Evolutionary conservation across 108 stramenopile species (phyloP), one percentile per base, ranked within the genome.

Genomic region (Skeletonema grethae): DNA sequence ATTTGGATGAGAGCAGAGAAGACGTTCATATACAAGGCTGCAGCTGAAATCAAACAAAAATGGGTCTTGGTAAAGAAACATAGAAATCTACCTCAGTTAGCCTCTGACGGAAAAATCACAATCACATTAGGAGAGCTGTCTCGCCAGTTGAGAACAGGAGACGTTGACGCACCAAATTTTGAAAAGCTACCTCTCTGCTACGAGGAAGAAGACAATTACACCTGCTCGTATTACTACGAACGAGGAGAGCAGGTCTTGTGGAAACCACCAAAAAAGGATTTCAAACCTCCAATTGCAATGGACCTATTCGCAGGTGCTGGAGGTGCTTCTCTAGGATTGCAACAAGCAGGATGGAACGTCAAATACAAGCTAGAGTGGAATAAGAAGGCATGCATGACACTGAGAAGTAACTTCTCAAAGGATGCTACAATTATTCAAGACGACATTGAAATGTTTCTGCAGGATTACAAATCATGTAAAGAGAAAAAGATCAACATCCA

Each of bases 251-350:
- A 48, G 46, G 36, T 38, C 10, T 11, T 9, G 36, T 38, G 36
- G 36, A 9, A 8, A 9, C 36, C 36, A 34, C 32, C 1, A 11
- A 11, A 38, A 10, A 3, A 5, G 2, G 5, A 4, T 48, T 18
- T 16, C 18, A 60, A 60, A 15, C 7, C 15, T 30, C 78, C 78
- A 5, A 16, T 12, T 29, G 30, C 32, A 11, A 22, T 80, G 28
- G 82, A 82, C 13, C n/a, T 73, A 39, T 82, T 77, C 67, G 82
- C 76, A 9, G 76, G 82, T 15, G 57, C 65, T 30, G 82, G 76
- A 15, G 82, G 82, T 1, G 63, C 69, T 62, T 50, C 57, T 22
- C 31, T 39, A 39, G 76, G 65, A 10, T 20, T 82, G 61, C 18
- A 53, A 32, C 22, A 46, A 18, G 58, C 70, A 6, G 72, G 72